Evolutionary conservation across 2,329 filamentous ascomycete genomes (phyloP), one percentile per base, ranked within the genome.

Genomic region (Stachybotrys chartarum): DNA sequence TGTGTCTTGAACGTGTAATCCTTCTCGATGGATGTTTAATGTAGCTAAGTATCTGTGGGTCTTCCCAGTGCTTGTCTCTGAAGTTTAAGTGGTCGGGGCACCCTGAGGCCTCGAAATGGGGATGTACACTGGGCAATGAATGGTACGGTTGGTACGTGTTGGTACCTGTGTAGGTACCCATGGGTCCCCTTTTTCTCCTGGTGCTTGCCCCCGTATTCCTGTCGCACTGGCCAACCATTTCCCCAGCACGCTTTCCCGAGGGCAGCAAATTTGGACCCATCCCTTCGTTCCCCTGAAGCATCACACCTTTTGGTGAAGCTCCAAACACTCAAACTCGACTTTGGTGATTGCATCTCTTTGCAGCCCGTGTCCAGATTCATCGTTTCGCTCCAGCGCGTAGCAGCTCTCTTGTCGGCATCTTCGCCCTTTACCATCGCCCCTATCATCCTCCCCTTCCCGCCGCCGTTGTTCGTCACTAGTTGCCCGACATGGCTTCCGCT

Each of bases 401-500:
- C 35, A 42, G 35, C 35, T 10, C 10, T 10, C 35, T 47, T 47
- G 45, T n/a, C 45, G 8, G 16, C 45, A 12, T 17, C 17, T n/a
- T 24, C 45, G 11, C n/a, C 16, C 16, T 5, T 24, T n/a, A 2
- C 53, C 32, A 46, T 56, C 30, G n/a, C 54, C 51, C 52, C 50
- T 30, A 54, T 52, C 44, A 18, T 57, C 52, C 54, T 50, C 53
- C 55, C 49, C 56, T 51, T 49, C 12, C 55, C 55, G 30, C 42
- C 49, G 32, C 30, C 32, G 45, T 52, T 32, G 12, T 50, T 12
- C 60, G 42, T 55, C 56, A 56, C 50, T 42, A 2, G 35, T 44
- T 55, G 46, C 62, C 67, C 72, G 70, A 70, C 63, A 86, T 86
- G 83, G 80, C 82, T 74, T 72, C 79, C 65, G 69, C 78, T 68